phyloP scores from a whole-genome alignment of 106 monocot species.

The Dendrobium huoshanense region DNA sequence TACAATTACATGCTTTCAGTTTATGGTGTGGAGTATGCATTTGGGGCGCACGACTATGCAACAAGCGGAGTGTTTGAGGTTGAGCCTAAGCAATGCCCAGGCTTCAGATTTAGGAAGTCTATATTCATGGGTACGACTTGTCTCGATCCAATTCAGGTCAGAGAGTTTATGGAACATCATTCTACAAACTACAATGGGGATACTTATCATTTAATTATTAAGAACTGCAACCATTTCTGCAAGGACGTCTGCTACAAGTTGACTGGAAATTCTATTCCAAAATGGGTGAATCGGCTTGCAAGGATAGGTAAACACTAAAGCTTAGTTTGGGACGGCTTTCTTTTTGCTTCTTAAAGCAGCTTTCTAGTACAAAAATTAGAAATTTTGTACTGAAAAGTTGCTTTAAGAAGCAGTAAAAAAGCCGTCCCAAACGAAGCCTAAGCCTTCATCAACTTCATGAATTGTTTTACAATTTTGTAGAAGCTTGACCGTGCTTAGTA shows the following conservation, averaged over 20 bases:
- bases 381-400: too few relatives aligned
- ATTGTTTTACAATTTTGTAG: too few relatives aligned
- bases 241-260: conserved; percentile 78
- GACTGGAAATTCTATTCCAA: conserved; percentile 78
- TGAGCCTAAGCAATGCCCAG: conserved; percentile 82
- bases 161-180: conserved; percentile 83
- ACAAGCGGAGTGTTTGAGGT: conserved; percentile 91
- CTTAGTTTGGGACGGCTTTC: too few relatives aligned
- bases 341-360: too few relatives aligned
- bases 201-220: conserved; percentile 72
- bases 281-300: conserved; percentile 90
- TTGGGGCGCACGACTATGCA: conserved; percentile 87
- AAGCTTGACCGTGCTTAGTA: too few relatives aligned
- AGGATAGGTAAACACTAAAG: conserved; percentile 44
- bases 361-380: too few relatives aligned
- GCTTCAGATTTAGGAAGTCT: conserved; percentile 81
- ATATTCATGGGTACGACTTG: conserved; percentile 78
- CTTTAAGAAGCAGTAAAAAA: too few relatives aligned
- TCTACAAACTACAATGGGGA: conserved; percentile 76
- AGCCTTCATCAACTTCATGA: too few relatives aligned
- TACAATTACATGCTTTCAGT: conserved; percentile 29
- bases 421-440: too few relatives aligned
- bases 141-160: conserved; percentile 70
- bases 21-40: conserved; percentile 90
- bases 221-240: conserved; percentile 93